Evolutionary conservation across 2,329 filamentous ascomycete species (phyloP).

Genomic region (Venturia asperata): DNA sequence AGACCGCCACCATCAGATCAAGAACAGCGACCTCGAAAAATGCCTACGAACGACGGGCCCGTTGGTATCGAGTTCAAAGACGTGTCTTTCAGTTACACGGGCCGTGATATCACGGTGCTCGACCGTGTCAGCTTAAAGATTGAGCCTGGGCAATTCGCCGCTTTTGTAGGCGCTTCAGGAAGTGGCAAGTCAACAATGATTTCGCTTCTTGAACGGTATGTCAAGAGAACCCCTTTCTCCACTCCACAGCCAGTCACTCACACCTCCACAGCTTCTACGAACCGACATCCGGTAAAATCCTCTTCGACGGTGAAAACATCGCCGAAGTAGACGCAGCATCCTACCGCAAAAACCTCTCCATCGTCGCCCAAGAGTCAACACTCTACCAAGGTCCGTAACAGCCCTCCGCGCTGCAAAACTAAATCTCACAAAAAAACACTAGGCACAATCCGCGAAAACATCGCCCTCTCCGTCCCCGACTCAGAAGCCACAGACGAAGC

Average conservation of each 20-base stretch:
- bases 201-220: constrained; percentile 45
- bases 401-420: too few relatives aligned
- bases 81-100: constrained; percentile 25
- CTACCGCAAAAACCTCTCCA: constrained; percentile 37
- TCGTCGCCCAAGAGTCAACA: constrained; percentile 42
- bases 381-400: constrained; percentile 46
- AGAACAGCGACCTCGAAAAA: background rate
- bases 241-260: constrained; percentile 29
- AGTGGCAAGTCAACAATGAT: constrained; percentile 71
- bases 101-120: constrained; percentile 30
- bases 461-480: constrained; percentile 41
- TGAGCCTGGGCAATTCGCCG: constrained; percentile 59
- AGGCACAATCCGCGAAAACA: constrained; percentile 34
- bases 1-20: constrained; percentile 22
- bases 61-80: constrained; percentile 25
- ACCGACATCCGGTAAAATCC: constrained; percentile 55
- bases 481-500: constrained; percentile 24
- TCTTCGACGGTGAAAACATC: constrained; percentile 42
- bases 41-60: constrained; percentile 21
- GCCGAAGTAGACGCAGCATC: constrained; percentile 29
- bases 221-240: background rate
- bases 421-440: constrained; percentile 26
- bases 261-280: constrained; percentile 62
- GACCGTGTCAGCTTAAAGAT: constrained; percentile 42
- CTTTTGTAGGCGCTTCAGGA: constrained; percentile 62